Percentiles rank a stretch among this genome's conserved stretches.
These are phyloP conservation scores for Crithidia expoeki DNA, from an alignment of 208 protist genomes.

Conservation along the genomic window DNA sequence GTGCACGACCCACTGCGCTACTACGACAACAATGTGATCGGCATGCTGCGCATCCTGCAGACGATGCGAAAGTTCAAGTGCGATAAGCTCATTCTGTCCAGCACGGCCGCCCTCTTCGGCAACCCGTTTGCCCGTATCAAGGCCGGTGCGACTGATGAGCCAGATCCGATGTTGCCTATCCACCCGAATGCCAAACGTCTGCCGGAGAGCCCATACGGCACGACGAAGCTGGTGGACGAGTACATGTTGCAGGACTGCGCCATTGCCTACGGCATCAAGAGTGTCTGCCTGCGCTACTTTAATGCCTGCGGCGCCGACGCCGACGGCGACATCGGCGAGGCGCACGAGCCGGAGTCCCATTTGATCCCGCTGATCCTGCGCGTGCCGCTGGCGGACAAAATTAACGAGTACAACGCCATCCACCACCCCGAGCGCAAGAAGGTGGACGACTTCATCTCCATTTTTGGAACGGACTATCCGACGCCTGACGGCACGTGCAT, in stretches of 20 bases:
- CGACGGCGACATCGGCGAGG: conserved; percentile 96
- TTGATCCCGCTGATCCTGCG: conserved; percentile 97
- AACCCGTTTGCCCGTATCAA: conserved; percentile 39
- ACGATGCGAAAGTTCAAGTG: conserved; percentile 91
- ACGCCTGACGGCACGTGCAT: conserved; percentile 96
- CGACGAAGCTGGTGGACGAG: conserved; percentile 93
- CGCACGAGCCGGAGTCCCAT: conserved; percentile 96
- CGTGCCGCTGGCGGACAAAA: conserved; percentile 85
- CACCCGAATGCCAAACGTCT: conserved; percentile 52
- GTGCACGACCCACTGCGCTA: conserved; percentile 92
- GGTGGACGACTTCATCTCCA: conserved; percentile 57
- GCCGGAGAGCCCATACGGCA: conserved; percentile 94
- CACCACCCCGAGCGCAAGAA: conserved; percentile 42
- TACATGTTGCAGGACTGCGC: conserved; percentile 92
- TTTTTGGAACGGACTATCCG: conserved; percentile 95
- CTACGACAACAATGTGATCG: conserved; percentile 97
- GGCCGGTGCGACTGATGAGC: conserved; percentile 22
- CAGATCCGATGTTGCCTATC: conserved; percentile 64
- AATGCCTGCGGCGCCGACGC: conserved; percentile 97
- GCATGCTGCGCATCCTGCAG: conserved; percentile 92
- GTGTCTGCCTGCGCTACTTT: conserved; percentile 97
- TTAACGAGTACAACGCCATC: conserved; percentile 56
- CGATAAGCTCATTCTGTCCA: conserved; percentile 97
- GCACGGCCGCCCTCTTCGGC: conserved; percentile 95
- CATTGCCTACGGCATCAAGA: conserved; percentile 73